Percentiles rank a stretch among this genome's conserved stretches.
Conservation (phyloP, 345 rosid genomes). For the Kandelia obovata region DNA sequence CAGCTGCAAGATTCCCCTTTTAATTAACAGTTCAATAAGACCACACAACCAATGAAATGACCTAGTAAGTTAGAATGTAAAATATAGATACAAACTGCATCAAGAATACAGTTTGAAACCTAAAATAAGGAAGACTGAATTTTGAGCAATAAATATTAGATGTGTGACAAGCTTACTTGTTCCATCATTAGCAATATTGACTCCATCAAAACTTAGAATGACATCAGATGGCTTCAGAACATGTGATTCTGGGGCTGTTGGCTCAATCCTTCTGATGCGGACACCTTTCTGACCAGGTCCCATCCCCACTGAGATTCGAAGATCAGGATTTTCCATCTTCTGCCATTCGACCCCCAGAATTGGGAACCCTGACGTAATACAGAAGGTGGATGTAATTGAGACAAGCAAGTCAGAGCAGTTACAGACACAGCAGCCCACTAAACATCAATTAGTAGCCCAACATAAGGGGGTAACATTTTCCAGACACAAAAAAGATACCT, state of each 20-base stretch:
- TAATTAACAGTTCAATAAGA: no score
- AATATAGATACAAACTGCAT: not conserved
- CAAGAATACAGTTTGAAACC: not conserved
- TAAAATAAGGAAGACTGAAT: not conserved
- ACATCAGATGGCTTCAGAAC: conserved; percentile 81
- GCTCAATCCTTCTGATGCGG: conserved; percentile 85
- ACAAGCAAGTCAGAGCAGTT: conserved; percentile 3
- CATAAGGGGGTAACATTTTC: not conserved
- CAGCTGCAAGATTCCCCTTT: no score
- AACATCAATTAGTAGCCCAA: not conserved
- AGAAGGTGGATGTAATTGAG: conserved; percentile 13
- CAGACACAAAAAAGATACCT: conserved; percentile 35
- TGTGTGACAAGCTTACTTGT: conserved; percentile 47
- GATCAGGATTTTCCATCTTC: conserved; percentile 96
- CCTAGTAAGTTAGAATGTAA: not conserved
- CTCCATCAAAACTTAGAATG: conserved; percentile 80
- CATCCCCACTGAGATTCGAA: conserved; percentile 84
- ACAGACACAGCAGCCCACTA: not conserved
- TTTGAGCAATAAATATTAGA: not conserved
- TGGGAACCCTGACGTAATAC: conserved; percentile 62
- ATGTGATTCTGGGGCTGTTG: conserved; percentile 82
- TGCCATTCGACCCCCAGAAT: conserved; percentile 97
- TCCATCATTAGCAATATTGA: conserved; percentile 91
- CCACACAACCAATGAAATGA: no score
- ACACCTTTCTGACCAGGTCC: conserved; percentile 78